phyloP scores from a whole-genome alignment of 2,329 filamentous ascomycete genomes.

The Arthrobotrys megalospora region DNA sequence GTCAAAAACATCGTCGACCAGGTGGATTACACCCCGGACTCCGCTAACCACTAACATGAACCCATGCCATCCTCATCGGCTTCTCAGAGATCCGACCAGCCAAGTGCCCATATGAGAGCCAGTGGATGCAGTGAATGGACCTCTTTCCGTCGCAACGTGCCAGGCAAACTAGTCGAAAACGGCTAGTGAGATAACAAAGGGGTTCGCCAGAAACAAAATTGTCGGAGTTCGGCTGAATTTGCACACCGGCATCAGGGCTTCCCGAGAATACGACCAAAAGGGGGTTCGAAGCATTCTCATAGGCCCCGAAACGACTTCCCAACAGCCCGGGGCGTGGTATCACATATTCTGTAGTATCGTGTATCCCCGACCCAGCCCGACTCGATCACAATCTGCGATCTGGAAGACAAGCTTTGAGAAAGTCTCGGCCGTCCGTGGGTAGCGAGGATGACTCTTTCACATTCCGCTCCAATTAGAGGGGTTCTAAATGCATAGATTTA shows the following conservation, averaged over 20 bases:
- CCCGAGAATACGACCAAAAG: conserved; percentile 35
- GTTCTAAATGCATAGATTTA: background rate
- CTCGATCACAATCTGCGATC: conserved; percentile 6
- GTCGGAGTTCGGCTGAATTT: conserved; percentile 48
- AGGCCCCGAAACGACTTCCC: conserved; percentile 8
- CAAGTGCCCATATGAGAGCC: conserved; percentile 8
- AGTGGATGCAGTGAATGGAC: conserved; percentile 8
- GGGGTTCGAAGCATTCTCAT: background rate
- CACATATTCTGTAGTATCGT: background rate
- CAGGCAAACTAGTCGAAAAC: conserved; percentile 26
- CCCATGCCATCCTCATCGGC: conserved; percentile 29
- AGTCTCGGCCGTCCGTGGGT: conserved; percentile 41
- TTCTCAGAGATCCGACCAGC: conserved; percentile 21
- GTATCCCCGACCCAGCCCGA: background rate
- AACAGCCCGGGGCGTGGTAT: background rate
- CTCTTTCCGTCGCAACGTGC: conserved; percentile 34
- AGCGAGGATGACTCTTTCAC: conserved; percentile 36
- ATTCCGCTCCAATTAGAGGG: conserved; percentile 18
- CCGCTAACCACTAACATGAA: background rate
- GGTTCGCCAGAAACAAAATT: conserved; percentile 10
- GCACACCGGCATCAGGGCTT: conserved; percentile 21
- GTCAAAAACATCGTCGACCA: conserved; percentile 49
- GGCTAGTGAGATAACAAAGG: conserved; percentile 53
- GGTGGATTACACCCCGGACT: conserved; percentile 27
- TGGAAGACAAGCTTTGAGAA: conserved; percentile 40